Evolutionary conservation across 139 green algal species (phyloP), one percentile per base, ranked within the genome.

Genomic region (Axilococcus clingmanii): DNA sequence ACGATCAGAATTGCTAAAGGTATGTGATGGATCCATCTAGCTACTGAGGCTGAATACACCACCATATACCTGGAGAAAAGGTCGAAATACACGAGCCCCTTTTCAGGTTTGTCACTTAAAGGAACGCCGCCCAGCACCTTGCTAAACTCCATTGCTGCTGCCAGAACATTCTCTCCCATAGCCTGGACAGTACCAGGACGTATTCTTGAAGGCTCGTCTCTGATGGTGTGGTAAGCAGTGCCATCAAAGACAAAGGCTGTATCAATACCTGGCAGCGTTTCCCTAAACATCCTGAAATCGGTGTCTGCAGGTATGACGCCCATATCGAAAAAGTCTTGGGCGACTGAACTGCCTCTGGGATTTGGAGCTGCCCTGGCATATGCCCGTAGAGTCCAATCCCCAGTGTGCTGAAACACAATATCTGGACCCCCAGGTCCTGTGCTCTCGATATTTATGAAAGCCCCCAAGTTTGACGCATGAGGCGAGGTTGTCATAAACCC

Each of bases 381-480:
- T 1, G 80, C 76, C 20, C 57, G 45, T 52, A 74, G 36, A 19
- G 56, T 57, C 74, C 74, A 83, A 11, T 61, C 63, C 1, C 73
- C 76, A 12, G 79, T 81, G 54, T 76, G 64, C 64, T 89, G 81
- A 52, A 88, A 89, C 6, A 86, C 30, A 16, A 87, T 65, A 38
- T 80, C 79, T 27, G 81, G 69, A 4, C 81, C 81, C 35, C 69
- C 73, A 6, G 61, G 57, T 0, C 81, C 81, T 5, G 78, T 88
- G 37, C 72, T 75, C 59, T 89, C 81, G 15, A 89, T 55, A 27
- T 89, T 89, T 19, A 89, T 76, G 55, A 88, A 84, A 7, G 75
- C 78, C 12, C 78, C 75, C 7, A 85, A 38, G 7, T 36, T 5
- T 33, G 11, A 16, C 43, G 40, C 54, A 48, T 29, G 71, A 16